phyloP scores from a whole-genome alignment of 495 filamentous ascomycete genomes.

The Hypoxylon lienhwacheense region DNA sequence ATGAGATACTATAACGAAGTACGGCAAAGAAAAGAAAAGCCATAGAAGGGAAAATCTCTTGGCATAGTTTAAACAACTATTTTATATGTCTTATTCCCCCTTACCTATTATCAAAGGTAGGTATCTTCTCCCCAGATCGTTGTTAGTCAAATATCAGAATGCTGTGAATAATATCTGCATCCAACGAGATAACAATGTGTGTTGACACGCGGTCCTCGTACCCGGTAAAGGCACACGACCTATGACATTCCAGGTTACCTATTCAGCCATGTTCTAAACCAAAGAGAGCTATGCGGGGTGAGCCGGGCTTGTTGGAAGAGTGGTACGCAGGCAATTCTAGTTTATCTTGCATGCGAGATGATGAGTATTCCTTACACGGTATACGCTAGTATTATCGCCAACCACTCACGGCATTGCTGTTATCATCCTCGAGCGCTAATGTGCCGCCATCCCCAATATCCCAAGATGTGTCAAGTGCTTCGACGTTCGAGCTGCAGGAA shows the following conservation, averaged over 20 bases:
- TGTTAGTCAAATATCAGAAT: conserved; percentile 24
- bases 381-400: conserved; percentile 37
- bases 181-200: not conserved
- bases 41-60: no score
- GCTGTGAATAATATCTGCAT: conserved; percentile 22
- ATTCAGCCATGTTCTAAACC: no score
- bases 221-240: conserved; percentile 1
- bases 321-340: conserved; percentile 16
- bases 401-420: conserved; percentile 30
- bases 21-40: no score
- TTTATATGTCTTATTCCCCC: not conserved
- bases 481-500: no score
- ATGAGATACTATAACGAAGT: no score
- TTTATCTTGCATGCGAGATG: conserved; percentile 16
- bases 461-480: no score
- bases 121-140: not conserved
- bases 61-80: no score
- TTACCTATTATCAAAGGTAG: no score
- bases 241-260: not conserved
- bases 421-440: conserved; percentile 31
- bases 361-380: conserved; percentile 16
- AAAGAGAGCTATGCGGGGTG: conserved; percentile 29
- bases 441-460: conserved; percentile 15
- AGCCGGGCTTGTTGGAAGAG: conserved; percentile 14
- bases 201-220: conserved; percentile 12